Conservation (phyloP, 2,329 filamentous ascomycete genomes). For the Aspergillus texensis region DNA sequence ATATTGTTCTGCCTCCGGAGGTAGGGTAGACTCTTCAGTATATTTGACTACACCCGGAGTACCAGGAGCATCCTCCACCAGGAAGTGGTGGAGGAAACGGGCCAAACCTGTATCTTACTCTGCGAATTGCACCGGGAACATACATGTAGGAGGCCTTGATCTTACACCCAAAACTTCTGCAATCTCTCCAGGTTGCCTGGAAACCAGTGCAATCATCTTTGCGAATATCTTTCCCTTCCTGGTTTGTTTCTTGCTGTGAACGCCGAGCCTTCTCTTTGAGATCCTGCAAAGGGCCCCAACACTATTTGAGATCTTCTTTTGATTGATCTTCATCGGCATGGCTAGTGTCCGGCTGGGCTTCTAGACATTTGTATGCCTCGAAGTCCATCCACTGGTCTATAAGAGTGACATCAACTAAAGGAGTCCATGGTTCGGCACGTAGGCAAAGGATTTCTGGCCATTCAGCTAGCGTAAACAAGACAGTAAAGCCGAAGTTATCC, state of each 20-base stretch:
- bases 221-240: conserved; percentile 31
- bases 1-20: background rate
- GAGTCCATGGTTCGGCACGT: background rate
- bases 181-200: conserved; percentile 24
- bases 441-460: conserved; percentile 3
- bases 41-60: background rate
- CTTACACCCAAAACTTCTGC: conserved; percentile 31
- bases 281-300: conserved; percentile 17
- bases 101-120: conserved; percentile 4
- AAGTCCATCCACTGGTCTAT: background rate
- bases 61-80: background rate
- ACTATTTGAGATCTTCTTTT: conserved; percentile 22
- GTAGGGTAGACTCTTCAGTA: background rate
- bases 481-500: conserved; percentile 1
- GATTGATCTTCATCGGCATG: background rate
- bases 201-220: conserved; percentile 24
- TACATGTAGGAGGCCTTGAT: conserved; percentile 31
- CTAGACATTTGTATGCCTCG: background rate
- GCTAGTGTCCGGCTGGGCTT: background rate
- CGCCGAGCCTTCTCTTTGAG: background rate
- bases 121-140: conserved; percentile 28
- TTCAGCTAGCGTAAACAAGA: background rate
- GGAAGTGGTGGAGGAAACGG: background rate
- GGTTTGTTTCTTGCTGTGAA: conserved; percentile 27
- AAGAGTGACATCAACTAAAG: background rate